phyloP scores from a whole-genome alignment of 345 rosid species.

The Physaria fendleri region DNA sequence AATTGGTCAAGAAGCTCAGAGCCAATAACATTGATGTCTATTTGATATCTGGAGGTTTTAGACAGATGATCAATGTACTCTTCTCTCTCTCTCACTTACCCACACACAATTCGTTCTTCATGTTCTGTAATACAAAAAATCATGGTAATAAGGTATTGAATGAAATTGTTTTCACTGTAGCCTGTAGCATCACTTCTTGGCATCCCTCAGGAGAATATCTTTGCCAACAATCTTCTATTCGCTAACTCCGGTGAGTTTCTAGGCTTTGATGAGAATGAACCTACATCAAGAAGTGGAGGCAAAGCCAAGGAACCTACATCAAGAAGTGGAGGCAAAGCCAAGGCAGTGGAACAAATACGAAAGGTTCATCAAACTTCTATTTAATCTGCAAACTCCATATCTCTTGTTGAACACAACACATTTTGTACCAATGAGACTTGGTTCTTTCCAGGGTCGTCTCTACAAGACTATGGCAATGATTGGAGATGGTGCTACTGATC shows the following conservation, averaged over 20 bases:
- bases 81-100: slow-evolving; percentile 7
- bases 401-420: slow-evolving; percentile 6
- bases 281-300: slow-evolving; percentile 96
- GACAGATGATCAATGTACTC: slow-evolving; percentile 92
- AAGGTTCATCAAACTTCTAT: slow-evolving; percentile 43
- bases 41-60: slow-evolving; percentile 93
- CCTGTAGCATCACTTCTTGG: slow-evolving; percentile 88
- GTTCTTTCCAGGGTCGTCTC: slow-evolving; percentile 49
- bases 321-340: slow-evolving; percentile 92
- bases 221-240: slow-evolving; percentile 82
- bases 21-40: slow-evolving; percentile 53
- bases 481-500: slow-evolving; percentile 99
- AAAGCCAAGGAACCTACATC: slow-evolving; percentile 99
- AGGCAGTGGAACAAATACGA: slow-evolving; percentile 78
- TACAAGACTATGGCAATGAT: slow-evolving; percentile 81
- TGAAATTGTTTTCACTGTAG: slow-evolving; percentile 29
- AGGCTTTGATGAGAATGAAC: slow-evolving; percentile 80
- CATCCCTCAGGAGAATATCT: slow-evolving; percentile 69
- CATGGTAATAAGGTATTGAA: not conserved
- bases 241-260: slow-evolving; percentile 63
- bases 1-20: slow-evolving; percentile 70
- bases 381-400: not conserved
- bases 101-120: slow-evolving; percentile 6
- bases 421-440: slow-evolving; percentile 8
- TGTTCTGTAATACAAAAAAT: not conserved